phyloP scores from a whole-genome alignment of 2,329 filamentous ascomycete species.

The Pestalotiopsis sp. region DNA sequence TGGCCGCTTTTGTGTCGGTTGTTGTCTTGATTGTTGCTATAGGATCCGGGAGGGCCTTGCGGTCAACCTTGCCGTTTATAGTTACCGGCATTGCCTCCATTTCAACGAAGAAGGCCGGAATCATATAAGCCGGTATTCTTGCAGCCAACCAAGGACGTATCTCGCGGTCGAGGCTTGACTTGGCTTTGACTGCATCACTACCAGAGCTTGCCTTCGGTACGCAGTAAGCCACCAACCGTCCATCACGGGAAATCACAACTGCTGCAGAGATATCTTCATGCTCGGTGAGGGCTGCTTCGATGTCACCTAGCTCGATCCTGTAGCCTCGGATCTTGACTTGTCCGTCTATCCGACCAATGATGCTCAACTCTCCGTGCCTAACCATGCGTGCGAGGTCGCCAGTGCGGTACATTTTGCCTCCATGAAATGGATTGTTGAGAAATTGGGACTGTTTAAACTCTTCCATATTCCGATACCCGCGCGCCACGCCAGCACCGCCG shows the following conservation, averaged over 20 bases:
- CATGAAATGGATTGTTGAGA: conserved; percentile 23
- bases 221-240: conserved; percentile 32
- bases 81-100: conserved; percentile 27
- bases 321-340: conserved; percentile 31
- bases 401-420: conserved; percentile 26
- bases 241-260: conserved; percentile 26
- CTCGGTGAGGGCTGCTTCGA: conserved; percentile 25
- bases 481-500: conserved; percentile 29
- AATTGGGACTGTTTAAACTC: conserved; percentile 21
- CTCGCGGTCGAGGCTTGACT: conserved; percentile 12
- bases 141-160: conserved; percentile 26
- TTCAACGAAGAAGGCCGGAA: conserved; percentile 29
- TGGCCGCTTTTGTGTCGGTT: conserved; percentile 10
- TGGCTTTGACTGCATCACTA: background rate
- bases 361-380: conserved; percentile 17
- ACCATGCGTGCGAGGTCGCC: conserved; percentile 24
- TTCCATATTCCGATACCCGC: conserved; percentile 32
- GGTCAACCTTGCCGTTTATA: conserved; percentile 26
- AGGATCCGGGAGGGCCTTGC: conserved; percentile 28
- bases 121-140: conserved; percentile 28
- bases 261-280: conserved; percentile 23
- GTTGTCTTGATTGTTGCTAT: conserved; percentile 10
- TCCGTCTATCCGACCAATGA: conserved; percentile 26
- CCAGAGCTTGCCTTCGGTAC: conserved; percentile 12
- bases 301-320: conserved; percentile 31